Evolutionary conservation across 192 early-diverging fungal genomes (phyloP).

Genomic region (Phlyctochytrium bullatum): DNA sequence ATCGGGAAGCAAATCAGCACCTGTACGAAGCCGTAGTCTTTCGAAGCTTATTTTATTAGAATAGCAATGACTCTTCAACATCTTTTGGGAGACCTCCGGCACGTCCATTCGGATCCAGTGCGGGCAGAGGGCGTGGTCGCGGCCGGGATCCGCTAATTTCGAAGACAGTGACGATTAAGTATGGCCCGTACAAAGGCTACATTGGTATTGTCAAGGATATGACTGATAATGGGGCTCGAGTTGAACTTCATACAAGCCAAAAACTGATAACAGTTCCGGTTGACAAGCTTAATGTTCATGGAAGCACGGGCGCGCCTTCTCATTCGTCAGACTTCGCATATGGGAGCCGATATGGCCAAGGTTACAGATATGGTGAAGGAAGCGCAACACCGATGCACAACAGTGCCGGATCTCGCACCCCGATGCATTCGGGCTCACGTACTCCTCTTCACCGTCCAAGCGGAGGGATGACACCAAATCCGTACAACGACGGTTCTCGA

Average conservation of each 20-base stretch:
- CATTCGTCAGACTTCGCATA: conserved; percentile 11
- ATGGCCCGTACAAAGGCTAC: conserved; percentile 96
- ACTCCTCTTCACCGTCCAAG: conserved; percentile 18
- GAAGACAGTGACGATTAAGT: conserved; percentile 78
- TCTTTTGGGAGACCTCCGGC: conserved; percentile 2
- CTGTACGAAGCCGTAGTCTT: background rate
- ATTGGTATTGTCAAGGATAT: conserved; percentile 93
- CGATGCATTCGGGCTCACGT: conserved; percentile 34
- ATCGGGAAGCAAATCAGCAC: conserved; percentile 12
- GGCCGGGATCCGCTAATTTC: conserved; percentile 52
- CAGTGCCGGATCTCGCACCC: conserved; percentile 54
- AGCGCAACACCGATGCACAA: conserved; percentile 45
- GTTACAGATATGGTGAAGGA: conserved; percentile 13
- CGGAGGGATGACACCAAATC: conserved; percentile 31
- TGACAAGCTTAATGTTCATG: conserved; percentile 68
- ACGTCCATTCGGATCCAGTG: conserved; percentile 19
- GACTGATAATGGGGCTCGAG: conserved; percentile 65
- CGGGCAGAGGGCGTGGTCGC: conserved; percentile 44
- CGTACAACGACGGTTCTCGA: conserved; percentile 59
- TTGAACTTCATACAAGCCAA: conserved; percentile 91
- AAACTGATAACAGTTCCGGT: conserved; percentile 77
- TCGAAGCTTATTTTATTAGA: background rate
- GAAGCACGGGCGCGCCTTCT: conserved; percentile 18
- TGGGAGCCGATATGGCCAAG: conserved; percentile 13
- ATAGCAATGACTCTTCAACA: too few relatives aligned